Evolutionary conservation across 225 moss, liverwort and hornwort genomes (phyloP).

Genomic region (Thuidium tamariscinum): DNA sequence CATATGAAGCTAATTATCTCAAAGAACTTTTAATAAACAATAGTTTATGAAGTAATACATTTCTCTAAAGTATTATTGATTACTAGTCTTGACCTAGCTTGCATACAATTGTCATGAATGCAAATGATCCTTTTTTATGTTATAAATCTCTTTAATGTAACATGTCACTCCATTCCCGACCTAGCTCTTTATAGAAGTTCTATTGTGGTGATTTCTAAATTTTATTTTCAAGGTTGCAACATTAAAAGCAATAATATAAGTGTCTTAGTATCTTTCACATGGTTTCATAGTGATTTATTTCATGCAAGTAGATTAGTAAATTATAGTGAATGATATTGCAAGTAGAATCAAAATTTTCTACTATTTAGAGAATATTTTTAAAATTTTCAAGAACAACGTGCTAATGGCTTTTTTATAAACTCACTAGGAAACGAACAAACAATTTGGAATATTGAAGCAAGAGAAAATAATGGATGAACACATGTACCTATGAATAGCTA

Average conservation of each 20-base stretch:
- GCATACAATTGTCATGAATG: too few species aligned
- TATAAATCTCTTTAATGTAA: too few species aligned
- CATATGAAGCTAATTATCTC: accelerated
- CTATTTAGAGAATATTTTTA: neutral
- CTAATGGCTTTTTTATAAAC: accelerated
- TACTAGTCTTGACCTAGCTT: too few species aligned
- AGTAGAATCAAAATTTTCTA: neutral
- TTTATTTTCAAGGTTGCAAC: too few species aligned
- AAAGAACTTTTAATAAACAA: too few species aligned
- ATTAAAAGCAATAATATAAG: neutral
- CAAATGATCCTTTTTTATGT: too few species aligned
- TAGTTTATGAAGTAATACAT: too few species aligned
- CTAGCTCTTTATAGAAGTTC: too few species aligned
- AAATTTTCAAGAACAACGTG: neutral
- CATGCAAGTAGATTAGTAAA: neutral
- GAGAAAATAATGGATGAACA: neutral
- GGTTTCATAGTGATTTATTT: neutral
- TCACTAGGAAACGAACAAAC: neutral
- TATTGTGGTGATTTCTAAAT: neutral
- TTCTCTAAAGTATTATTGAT: too few species aligned
- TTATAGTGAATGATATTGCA: neutral
- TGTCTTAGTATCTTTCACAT: neutral
- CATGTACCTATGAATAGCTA: accelerated
- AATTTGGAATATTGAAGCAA: neutral
- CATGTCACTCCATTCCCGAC: too few species aligned